A percentile compares a stretch with the other conserved stretches of the same genome.
phyloP scores from a whole-genome alignment of 352 stramenopile species.

The Globisporangium radiosum region DNA sequence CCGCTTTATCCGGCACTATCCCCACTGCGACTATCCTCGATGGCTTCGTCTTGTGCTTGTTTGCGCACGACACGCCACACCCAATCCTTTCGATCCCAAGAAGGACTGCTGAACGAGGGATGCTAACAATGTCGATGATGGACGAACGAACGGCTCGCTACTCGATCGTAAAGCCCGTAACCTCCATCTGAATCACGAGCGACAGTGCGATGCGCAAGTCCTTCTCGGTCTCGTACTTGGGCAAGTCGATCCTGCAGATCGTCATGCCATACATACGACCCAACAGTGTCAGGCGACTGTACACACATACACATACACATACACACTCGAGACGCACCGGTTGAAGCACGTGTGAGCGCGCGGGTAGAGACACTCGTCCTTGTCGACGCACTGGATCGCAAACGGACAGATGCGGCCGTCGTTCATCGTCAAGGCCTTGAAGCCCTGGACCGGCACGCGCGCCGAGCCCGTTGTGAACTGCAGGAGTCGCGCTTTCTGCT shows the following conservation, averaged over 20 bases:
- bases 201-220: constrained; percentile 72
- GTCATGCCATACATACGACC: neutral
- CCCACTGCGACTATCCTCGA: too few species aligned
- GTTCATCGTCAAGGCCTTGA: constrained; percentile 86
- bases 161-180: constrained; percentile 83
- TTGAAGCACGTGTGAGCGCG: constrained; percentile 86
- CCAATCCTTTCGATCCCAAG: too few species aligned
- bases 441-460: constrained; percentile 88
- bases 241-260: constrained; percentile 57
- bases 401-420: constrained; percentile 84
- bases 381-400: constrained; percentile 78
- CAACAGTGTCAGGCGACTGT: constrained; percentile 9
- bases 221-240: constrained; percentile 67
- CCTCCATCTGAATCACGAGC: constrained; percentile 84
- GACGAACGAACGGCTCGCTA: constrained; percentile 15
- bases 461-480: constrained; percentile 97
- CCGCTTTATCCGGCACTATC: too few species aligned
- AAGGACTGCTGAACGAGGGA: too few species aligned
- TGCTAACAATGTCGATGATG: too few species aligned
- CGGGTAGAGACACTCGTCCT: constrained; percentile 77
- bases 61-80: too few species aligned
- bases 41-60: too few species aligned
- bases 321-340: constrained; percentile 23
- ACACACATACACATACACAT: neutral
- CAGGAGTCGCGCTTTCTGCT: constrained; percentile 94